Evolutionary conservation across 2,329 filamentous ascomycete species (phyloP).

Genomic region (Didymella pinodella): DNA sequence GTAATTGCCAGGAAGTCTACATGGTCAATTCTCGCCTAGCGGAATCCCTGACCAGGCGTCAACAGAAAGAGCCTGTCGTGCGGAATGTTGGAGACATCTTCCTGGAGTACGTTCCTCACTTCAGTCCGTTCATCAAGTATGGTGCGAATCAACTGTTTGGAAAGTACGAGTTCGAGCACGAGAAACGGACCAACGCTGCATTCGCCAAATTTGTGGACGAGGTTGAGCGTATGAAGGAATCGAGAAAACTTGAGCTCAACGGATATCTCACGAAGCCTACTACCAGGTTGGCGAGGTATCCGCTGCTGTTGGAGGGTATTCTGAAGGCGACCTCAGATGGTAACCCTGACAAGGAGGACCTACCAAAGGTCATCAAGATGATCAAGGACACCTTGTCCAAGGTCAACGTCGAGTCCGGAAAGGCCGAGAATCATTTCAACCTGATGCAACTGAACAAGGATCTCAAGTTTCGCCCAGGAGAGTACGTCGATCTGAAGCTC

Average conservation of each 20-base stretch:
- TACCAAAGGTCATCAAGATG: conserved; percentile 84
- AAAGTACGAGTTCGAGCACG: conserved; percentile 98
- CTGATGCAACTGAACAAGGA: conserved; percentile 89
- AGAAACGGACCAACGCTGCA: conserved; percentile 82
- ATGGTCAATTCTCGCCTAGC: conserved; percentile 89
- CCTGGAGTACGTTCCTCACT: conserved; percentile 87
- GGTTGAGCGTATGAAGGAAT: conserved; percentile 94
- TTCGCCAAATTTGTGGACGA: conserved; percentile 96
- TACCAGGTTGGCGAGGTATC: conserved; percentile 92
- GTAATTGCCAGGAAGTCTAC: conserved; percentile 94
- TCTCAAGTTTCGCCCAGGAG: conserved; percentile 87
- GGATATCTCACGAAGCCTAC: conserved; percentile 98
- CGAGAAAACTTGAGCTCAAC: conserved; percentile 93
- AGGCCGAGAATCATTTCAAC: conserved; percentile 97
- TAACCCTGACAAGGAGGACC: conserved; percentile 88
- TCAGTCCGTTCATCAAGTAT: conserved; percentile 95
- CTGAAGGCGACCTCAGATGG: conserved; percentile 89
- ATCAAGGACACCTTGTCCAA: conserved; percentile 87
- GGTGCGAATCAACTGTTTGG: conserved; percentile 95
- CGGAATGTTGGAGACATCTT: conserved; percentile 93
- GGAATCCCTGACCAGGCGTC: conserved; percentile 84
- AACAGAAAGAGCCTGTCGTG: conserved; percentile 90
- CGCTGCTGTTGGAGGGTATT: conserved; percentile 88
- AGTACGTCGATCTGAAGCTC: conserved; percentile 91
- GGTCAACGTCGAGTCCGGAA: conserved; percentile 94